These are phyloP conservation scores for Alternaria atra DNA, from an alignment of 2,329 filamentous ascomycete genomes.

Conservation along the genomic window DNA sequence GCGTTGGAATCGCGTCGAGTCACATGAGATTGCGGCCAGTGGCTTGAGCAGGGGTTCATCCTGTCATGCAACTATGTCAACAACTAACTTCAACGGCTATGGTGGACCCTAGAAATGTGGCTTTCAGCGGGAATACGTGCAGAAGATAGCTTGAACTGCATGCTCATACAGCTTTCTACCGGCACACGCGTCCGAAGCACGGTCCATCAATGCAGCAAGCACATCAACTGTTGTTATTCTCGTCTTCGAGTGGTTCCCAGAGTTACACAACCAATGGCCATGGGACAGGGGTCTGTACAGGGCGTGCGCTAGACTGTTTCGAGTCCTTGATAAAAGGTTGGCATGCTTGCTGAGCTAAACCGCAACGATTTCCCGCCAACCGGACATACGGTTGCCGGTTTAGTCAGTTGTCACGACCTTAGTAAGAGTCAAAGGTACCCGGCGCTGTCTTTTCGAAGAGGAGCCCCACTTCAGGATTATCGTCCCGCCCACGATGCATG, in stretches of 20 bases:
- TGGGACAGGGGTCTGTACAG: constrained; percentile 34
- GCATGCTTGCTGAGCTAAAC: constrained; percentile 21
- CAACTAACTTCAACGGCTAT: constrained; percentile 40
- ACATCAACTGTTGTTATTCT: constrained; percentile 45
- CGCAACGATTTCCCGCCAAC: constrained; percentile 10
- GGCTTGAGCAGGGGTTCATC: constrained; percentile 32
- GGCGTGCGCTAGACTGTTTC: constrained; percentile 36
- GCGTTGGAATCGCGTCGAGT: constrained; percentile 32
- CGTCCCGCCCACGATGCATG: constrained; percentile 14
- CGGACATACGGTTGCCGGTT: constrained; percentile 25
- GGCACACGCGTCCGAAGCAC: constrained; percentile 39
- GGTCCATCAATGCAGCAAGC: constrained; percentile 35
- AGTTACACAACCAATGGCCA: constrained; percentile 31
- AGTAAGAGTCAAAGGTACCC: constrained; percentile 17
- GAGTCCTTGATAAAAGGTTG: constrained; percentile 46
- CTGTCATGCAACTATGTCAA: constrained; percentile 26
- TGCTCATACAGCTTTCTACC: constrained; percentile 25
- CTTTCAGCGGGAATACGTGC: constrained; percentile 33
- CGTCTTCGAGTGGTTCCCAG: constrained; percentile 41
- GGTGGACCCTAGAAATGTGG: constrained; percentile 28
- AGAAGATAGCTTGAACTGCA: constrained; percentile 31
- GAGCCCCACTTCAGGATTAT: constrained; percentile 21
- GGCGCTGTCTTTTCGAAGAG: constrained; percentile 15
- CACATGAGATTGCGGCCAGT: constrained; percentile 28
- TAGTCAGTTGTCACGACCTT: constrained; percentile 33